Evolutionary conservation across 2,329 filamentous ascomycete species (phyloP), one percentile per base, ranked within the genome.

Genomic region (Huntiella savannae): DNA sequence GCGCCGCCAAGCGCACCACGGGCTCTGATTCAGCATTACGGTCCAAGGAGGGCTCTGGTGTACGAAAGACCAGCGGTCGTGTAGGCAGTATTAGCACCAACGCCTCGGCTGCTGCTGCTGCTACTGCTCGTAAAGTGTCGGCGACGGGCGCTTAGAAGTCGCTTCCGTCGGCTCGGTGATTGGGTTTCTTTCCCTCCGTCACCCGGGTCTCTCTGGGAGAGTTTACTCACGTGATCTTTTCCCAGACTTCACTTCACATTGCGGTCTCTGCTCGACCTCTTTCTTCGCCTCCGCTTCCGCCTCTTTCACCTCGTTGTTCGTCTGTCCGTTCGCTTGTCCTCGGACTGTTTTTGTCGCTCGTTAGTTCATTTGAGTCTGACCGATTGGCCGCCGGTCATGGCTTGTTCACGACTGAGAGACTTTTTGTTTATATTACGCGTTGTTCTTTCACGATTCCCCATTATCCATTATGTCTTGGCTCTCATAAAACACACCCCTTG

Each of bases 51-150:
- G 62, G 64, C 28, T 62, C 61, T 5, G 75, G 67, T 40, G 67
- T 79, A 40, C 70, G 77, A 51, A 81, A 81, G 66, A 77, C 72
- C 4, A 79, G 75, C 54, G 76, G 76, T 34, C 69, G 77, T 37
- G 64, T 80, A 11, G 76, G 74, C 43, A 79, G 75, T 57, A 63
- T 72, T 48, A 70, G 63, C n/a, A 46, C 32, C 40, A 37, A 41
- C 3, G 19, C 35, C n/a, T 47, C 48, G 19, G 62, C 61, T 45
- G 62, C 59, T 36, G 62, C 62, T 49, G 57, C 61, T 19, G 62
- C 68, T 5, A 62, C 67, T 17, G 64, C 63, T 35, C 65, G 72
- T 50, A 76, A 75, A 61, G 67, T 74, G 48, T 73, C 70, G 43
- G 68, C 49, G 13, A 50, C 49, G 16, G 49, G 62, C 45, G 59